Conservation (phyloP, 106 monocot genomes). For the Dioscorea dumetorum region DNA sequence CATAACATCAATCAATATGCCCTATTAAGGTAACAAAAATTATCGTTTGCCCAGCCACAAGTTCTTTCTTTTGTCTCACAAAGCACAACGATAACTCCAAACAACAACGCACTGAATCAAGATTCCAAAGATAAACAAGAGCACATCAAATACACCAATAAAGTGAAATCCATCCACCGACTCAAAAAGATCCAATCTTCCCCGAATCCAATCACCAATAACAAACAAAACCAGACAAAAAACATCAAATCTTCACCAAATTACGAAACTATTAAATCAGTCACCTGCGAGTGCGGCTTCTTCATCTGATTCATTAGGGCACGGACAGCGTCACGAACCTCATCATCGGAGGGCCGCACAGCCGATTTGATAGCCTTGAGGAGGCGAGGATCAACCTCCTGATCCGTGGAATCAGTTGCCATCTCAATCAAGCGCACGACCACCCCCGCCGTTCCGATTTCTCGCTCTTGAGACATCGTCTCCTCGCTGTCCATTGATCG, state of each 20-base stretch:
- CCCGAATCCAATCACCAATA: neutral
- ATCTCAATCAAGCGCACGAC: conserved; percentile 46
- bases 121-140: neutral
- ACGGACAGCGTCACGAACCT: conserved; percentile 35
- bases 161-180: neutral
- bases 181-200: neutral
- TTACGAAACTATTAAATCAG: neutral
- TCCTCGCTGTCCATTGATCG: neutral
- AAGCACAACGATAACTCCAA: too few relatives aligned
- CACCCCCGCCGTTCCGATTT: conserved; percentile 1
- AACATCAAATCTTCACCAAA: neutral
- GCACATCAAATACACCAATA: neutral
- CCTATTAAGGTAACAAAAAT: too few relatives aligned
- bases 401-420: conserved; percentile 59
- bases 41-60: too few relatives aligned
- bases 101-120: neutral
- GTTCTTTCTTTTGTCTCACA: too few relatives aligned
- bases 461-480: neutral
- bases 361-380: conserved; percentile 70
- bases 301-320: conserved; percentile 68
- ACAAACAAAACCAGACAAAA: neutral
- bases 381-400: conserved; percentile 51
- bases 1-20: too few relatives aligned
- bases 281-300: conserved; percentile 76
- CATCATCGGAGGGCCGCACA: conserved; percentile 58